Evolutionary conservation across 140 eudicot species (phyloP), one percentile per base, ranked within the genome.

Genomic region (Oenanthe javanica): DNA sequence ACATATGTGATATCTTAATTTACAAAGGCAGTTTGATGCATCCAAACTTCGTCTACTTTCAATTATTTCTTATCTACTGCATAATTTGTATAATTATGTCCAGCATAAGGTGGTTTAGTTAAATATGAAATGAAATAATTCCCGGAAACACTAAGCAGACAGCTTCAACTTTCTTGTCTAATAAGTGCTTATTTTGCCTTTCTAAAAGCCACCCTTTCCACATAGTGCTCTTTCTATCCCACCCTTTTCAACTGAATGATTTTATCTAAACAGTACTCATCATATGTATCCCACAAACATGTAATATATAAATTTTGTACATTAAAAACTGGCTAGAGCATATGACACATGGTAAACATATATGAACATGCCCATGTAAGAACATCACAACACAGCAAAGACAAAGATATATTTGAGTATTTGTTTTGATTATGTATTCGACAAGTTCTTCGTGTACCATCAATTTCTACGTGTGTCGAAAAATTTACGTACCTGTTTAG

Each of bases 401-500:
- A 19, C 64, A 55, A 19, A 6, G 15, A 23, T 61, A 61, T 6
- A 9, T 61, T 2, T 36, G 36, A 61, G 70, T 8, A 61, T 61
- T 61, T 61, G 67, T 61, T 15, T 5, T 57, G 61, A 21, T 10
- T 6, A 7, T 8, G 27, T 57, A 21, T 57, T n/a, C 27, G 21
- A 57, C 27, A 19, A 18, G 25, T 57, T 21, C 27, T 19, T 3
- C 8, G 10, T n/a, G 21, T 12, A 59, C 31, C 31, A 4, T 19
- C 1, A 59, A 21, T n/a, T 21, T 59, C 9, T 36, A 36, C 36
- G 49, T 12, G 6, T 70, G 23, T 5, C 1, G 4, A 70, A 8
- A 42, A 73, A 9, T 46, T 7, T 9, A 4, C 12, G 10, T 46
- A 92, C 97, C 97, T 92, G 82, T 90, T 92, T 13, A 92, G 87